Conservation (phyloP, 306 rosid species). For the Cicer arietinum region DNA sequence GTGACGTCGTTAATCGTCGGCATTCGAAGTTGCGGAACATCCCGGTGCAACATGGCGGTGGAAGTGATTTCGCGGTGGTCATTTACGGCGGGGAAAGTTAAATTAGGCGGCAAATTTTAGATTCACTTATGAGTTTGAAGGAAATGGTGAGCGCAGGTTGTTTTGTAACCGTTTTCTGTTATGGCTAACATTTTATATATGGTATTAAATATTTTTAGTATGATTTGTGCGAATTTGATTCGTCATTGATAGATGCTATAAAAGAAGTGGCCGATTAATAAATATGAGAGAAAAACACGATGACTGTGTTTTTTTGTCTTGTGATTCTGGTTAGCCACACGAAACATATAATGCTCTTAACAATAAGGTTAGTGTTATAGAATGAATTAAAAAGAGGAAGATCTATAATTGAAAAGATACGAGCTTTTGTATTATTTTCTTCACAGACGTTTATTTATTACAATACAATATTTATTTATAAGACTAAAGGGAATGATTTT, state of each 20-base stretch:
- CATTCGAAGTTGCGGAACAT: slow-evolving; percentile 45
- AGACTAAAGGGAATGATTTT: no score
- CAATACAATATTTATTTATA: no score
- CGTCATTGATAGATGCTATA: neutral
- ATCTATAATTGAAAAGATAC: no score
- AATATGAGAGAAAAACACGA: neutral
- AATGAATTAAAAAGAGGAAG: no score
- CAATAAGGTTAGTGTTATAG: no score
- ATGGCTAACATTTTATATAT: slow-evolving; percentile 1
- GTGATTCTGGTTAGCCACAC: neutral
- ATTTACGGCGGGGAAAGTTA: slow-evolving; percentile 34
- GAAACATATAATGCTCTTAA: no score
- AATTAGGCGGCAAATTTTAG: slow-evolving; percentile 10
- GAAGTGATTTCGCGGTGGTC: slow-evolving; percentile 42
- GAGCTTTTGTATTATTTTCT: no score
- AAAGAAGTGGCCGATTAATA: neutral
- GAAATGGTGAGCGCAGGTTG: neutral
- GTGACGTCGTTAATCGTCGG: slow-evolving; percentile 31
- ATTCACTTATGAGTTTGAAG: neutral
- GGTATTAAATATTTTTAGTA: neutral
- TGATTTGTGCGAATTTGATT: slow-evolving; percentile 8
- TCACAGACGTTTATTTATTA: no score
- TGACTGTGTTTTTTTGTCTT: neutral
- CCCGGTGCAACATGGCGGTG: slow-evolving; percentile 36
- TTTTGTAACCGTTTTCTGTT: slow-evolving; percentile 53